These are phyloP conservation scores for Aspergillus affinis DNA, from an alignment of 495 filamentous ascomycete genomes.

Conservation along the genomic window DNA sequence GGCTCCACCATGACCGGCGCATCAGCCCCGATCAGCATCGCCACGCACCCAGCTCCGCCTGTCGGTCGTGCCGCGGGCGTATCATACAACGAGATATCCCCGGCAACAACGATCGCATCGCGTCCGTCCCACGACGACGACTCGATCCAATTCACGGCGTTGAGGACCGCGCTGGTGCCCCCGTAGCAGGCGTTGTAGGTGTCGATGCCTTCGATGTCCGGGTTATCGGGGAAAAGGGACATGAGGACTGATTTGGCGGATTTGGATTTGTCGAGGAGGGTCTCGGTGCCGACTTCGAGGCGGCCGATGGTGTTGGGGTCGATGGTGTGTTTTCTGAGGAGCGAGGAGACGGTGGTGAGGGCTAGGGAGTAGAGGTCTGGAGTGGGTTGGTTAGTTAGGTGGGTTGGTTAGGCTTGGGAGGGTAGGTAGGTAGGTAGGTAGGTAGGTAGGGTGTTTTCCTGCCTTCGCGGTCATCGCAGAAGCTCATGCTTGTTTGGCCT, in stretches of 20 bases:
- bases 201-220: slow-evolving; percentile 95
- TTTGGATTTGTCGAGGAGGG: slow-evolving; percentile 98
- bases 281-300: slow-evolving; percentile 97
- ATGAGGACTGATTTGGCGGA: slow-evolving; percentile 98
- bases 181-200: slow-evolving; percentile 98
- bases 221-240: slow-evolving; percentile 89
- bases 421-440: no score
- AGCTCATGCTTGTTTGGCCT: slow-evolving; percentile 99
- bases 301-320: slow-evolving; percentile 88
- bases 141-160: slow-evolving; percentile 95
- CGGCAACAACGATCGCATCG: slow-evolving; percentile 88
- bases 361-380: slow-evolving; percentile 97
- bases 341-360: slow-evolving; percentile 83
- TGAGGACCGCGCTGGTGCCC: slow-evolving; percentile 96
- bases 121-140: slow-evolving; percentile 97
- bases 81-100: slow-evolving; percentile 97
- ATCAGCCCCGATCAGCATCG: slow-evolving; percentile 90
- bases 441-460: slow-evolving; percentile 26
- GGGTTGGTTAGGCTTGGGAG: background rate
- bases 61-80: slow-evolving; percentile 94
- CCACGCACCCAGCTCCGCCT: slow-evolving; percentile 91
- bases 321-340: slow-evolving; percentile 90
- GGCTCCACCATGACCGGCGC: slow-evolving; percentile 90
- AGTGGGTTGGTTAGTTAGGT: slow-evolving; percentile 6
- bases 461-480: slow-evolving; percentile 99